phyloP scores from a whole-genome alignment of 2,329 filamentous ascomycete species.

The Alternaria sp. region DNA sequence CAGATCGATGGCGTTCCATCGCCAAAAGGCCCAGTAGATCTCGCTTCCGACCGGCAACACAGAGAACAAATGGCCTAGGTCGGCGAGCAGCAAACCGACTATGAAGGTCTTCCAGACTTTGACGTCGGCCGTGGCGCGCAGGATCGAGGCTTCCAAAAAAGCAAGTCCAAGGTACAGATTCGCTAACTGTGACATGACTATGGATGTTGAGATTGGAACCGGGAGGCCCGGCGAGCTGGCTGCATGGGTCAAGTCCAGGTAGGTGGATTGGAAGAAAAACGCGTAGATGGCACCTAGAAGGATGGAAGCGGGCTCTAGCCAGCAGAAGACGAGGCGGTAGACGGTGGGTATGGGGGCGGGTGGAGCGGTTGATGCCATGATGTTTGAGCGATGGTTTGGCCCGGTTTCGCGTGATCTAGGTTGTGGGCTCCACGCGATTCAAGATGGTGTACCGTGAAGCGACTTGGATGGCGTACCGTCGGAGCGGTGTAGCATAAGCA shows the following conservation, averaged over 20 bases:
- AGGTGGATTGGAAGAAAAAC: conserved; percentile 58
- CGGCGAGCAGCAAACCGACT: conserved; percentile 72
- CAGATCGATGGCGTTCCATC: conserved; percentile 72
- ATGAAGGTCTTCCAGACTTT: conserved; percentile 74
- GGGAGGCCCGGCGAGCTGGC: conserved; percentile 54
- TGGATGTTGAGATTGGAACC: conserved; percentile 66
- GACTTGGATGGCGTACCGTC: neutral
- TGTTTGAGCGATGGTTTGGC: conserved; percentile 7
- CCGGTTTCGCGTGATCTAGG: conserved; percentile 14
- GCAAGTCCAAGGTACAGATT: conserved; percentile 81
- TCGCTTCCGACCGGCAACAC: conserved; percentile 64
- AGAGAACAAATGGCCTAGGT: conserved; percentile 76
- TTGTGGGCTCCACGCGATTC: conserved; percentile 13
- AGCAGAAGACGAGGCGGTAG: conserved; percentile 77
- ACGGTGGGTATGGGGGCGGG: conserved; percentile 60
- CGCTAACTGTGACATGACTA: conserved; percentile 75
- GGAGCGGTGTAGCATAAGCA: conserved; percentile 3
- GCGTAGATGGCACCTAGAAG: conserved; percentile 62
- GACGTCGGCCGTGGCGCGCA: conserved; percentile 71
- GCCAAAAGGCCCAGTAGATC: conserved; percentile 68
- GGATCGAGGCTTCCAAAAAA: conserved; percentile 76
- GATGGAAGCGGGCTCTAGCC: conserved; percentile 68
- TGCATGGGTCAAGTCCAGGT: conserved; percentile 69
- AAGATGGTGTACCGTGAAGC: conserved; percentile 1
- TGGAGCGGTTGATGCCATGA: conserved; percentile 27